Conservation (phyloP, 768 basidiomycete genomes). For the Russula compacta region DNA sequence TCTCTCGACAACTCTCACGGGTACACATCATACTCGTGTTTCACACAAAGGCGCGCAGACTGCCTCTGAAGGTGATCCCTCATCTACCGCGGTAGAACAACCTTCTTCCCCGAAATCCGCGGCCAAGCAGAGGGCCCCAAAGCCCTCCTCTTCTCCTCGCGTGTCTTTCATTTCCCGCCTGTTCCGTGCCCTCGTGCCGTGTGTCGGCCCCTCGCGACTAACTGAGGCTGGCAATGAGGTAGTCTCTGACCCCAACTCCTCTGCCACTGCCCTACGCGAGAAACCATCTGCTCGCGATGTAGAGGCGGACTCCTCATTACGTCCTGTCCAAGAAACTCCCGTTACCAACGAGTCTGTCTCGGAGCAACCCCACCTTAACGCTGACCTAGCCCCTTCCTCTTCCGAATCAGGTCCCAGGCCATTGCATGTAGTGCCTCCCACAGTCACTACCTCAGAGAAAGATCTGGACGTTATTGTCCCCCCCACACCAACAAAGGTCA, state of each 20-base stretch:
- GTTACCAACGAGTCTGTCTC: conserved; percentile 20
- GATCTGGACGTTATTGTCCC: conserved; percentile 33
- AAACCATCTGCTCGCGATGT: conserved; percentile 23
- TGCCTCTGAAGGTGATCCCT: conserved; percentile 29
- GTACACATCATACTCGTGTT: conserved; percentile 33
- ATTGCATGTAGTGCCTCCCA: conserved; percentile 22
- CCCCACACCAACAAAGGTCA: conserved; percentile 41
- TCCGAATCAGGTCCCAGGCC: conserved; percentile 20
- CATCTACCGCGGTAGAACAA: conserved; percentile 25
- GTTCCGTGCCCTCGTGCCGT: conserved; percentile 56
- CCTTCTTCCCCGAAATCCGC: conserved; percentile 18
- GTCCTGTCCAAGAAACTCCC: conserved; percentile 20
- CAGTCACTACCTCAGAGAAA: conserved; percentile 25
- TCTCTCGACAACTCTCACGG: conserved; percentile 34
- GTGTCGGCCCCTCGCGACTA: conserved; percentile 44
- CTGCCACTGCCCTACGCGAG: conserved; percentile 23
- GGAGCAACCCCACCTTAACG: conserved; percentile 7
- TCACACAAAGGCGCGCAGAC: conserved; percentile 26
- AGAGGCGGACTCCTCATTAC: conserved; percentile 18
- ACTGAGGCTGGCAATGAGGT: conserved; percentile 34
- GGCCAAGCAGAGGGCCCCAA: conserved; percentile 20
- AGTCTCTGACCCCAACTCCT: conserved; percentile 20
- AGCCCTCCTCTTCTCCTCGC: conserved; percentile 31
- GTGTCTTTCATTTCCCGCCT: conserved; percentile 51
- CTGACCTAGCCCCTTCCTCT: conserved; percentile 1